A percentile compares a stretch with the other conserved stretches of the same genome.
Evolutionary conservation across 1,284 basidiomycete species (phyloP).

Genomic region (Vanrija sp.): DNA sequence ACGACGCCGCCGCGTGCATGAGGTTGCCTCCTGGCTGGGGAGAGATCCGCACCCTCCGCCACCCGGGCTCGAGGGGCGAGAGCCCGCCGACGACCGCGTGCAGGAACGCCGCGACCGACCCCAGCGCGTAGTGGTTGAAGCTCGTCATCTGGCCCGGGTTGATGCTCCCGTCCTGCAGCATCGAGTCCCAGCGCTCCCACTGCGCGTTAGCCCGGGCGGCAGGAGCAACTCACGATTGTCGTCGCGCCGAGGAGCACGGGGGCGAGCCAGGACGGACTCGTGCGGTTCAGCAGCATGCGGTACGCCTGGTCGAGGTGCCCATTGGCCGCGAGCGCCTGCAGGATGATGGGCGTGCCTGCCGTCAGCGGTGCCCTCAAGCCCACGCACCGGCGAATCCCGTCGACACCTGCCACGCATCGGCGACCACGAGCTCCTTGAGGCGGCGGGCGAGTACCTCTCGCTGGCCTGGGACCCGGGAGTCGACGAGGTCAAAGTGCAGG

Average conservation of each 20-base stretch:
- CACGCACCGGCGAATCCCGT: conserved; percentile 20
- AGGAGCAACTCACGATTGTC: conserved; percentile 9
- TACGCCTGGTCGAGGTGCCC: conserved; percentile 20
- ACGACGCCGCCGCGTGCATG: conserved; percentile 8
- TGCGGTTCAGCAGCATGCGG: conserved; percentile 25
- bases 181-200: conserved; percentile 27
- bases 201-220: not conserved
- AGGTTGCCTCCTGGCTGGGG: conserved; percentile 21
- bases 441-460: conserved; percentile 1
- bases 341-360: conserved; percentile 22
- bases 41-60: conserved; percentile 11
- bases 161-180: conserved; percentile 21
- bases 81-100: conserved; percentile 19
- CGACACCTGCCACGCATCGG: conserved; percentile 9
- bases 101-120: conserved; percentile 17
- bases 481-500: conserved; percentile 10
- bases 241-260: conserved; percentile 26
- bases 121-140: conserved; percentile 25
- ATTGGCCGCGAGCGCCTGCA: conserved; percentile 16
- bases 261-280: conserved; percentile 25
- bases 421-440: conserved; percentile 10
- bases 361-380: not conserved
- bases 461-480: not conserved
- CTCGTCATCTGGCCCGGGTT: conserved; percentile 26
- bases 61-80: conserved; percentile 12